Percentiles rank a stretch among this genome's conserved stretches.
Evolutionary conservation across 2,329 filamentous ascomycete genomes (phyloP).

Genomic region (Thermothelomyces thermophilus): DNA sequence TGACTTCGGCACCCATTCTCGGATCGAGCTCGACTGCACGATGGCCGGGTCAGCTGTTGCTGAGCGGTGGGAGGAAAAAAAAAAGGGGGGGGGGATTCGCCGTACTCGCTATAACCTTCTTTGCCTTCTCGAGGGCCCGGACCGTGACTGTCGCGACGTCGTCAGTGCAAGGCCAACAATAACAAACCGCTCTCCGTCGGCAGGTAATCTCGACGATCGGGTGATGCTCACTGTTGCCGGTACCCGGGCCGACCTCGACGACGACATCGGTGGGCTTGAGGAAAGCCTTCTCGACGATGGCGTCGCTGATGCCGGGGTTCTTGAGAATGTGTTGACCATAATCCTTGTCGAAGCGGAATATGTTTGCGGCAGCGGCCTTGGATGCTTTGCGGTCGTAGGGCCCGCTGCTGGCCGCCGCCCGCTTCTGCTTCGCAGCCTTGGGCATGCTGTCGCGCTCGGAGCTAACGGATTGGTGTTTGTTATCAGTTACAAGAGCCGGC

Average conservation of each 20-base stretch:
- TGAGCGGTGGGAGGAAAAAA: background rate
- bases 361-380: slow-evolving; percentile 57
- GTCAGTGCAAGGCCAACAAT: slow-evolving; percentile 23
- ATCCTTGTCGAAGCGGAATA: slow-evolving; percentile 96
- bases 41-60: slow-evolving; percentile 40
- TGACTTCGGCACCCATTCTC: slow-evolving; percentile 91
- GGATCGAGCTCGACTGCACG: slow-evolving; percentile 93
- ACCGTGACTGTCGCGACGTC: slow-evolving; percentile 79
- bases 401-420: slow-evolving; percentile 28
- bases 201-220: background rate
- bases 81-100: background rate
- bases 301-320: slow-evolving; percentile 30
- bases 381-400: slow-evolving; percentile 31
- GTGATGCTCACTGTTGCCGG: slow-evolving; percentile 60
- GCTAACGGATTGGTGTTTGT: background rate
- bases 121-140: slow-evolving; percentile 79
- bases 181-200: background rate
- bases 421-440: slow-evolving; percentile 36
- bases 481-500: background rate
- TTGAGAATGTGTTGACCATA: slow-evolving; percentile 87
- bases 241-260: slow-evolving; percentile 86
- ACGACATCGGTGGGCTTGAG: slow-evolving; percentile 88
- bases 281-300: slow-evolving; percentile 72
- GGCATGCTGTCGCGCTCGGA: slow-evolving; percentile 29
- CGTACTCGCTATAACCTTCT: slow-evolving; percentile 58